A percentile compares a stretch with the other conserved stretches of the same genome.
Evolutionary conservation across 495 filamentous ascomycete genomes (phyloP).

Genomic region (Platismatia glauca): DNA sequence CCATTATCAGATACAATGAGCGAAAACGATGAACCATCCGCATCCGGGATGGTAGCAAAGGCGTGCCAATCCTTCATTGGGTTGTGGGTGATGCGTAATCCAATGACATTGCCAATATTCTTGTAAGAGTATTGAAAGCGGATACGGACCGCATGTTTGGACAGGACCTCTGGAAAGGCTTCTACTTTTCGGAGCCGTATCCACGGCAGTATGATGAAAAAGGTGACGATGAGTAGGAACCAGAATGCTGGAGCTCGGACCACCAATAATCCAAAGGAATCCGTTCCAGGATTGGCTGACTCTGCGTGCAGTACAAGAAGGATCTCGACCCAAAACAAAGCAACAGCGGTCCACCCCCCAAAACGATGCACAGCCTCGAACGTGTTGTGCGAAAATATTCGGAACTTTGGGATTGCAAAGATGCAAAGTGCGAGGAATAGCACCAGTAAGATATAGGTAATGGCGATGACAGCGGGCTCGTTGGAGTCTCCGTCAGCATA

Average conservation of each 20-base stretch:
- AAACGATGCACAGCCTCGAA: slow-evolving; percentile 52
- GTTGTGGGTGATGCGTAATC: slow-evolving; percentile 43
- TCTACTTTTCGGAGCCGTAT: slow-evolving; percentile 48
- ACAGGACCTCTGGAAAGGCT: slow-evolving; percentile 54
- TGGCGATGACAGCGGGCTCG: slow-evolving; percentile 17
- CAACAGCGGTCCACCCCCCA: slow-evolving; percentile 43
- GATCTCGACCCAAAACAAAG: slow-evolving; percentile 31
- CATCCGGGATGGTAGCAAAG: slow-evolving; percentile 59
- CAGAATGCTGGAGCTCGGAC: slow-evolving; percentile 55
- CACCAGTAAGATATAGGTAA: slow-evolving; percentile 22
- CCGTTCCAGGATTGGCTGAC: slow-evolving; percentile 21
- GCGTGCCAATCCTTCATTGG: slow-evolving; percentile 70
- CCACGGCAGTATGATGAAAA: slow-evolving; percentile 60
- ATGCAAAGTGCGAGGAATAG: slow-evolving; percentile 24
- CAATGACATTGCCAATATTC: slow-evolving; percentile 35
- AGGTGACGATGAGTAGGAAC: slow-evolving; percentile 53
- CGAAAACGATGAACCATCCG: slow-evolving; percentile 50
- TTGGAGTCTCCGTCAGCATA: slow-evolving; percentile 24
- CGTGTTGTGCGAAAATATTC: slow-evolving; percentile 38
- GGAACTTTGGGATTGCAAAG: slow-evolving; percentile 23
- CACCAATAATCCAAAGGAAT: slow-evolving; percentile 35
- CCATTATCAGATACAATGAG: slow-evolving; percentile 69
- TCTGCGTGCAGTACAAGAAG: slow-evolving; percentile 27
- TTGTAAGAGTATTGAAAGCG: slow-evolving; percentile 48
- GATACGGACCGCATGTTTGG: slow-evolving; percentile 57